Evolutionary conservation across 75 land plant genomes (phyloP).

Genomic region (Pseudotsuga menziesii): DNA sequence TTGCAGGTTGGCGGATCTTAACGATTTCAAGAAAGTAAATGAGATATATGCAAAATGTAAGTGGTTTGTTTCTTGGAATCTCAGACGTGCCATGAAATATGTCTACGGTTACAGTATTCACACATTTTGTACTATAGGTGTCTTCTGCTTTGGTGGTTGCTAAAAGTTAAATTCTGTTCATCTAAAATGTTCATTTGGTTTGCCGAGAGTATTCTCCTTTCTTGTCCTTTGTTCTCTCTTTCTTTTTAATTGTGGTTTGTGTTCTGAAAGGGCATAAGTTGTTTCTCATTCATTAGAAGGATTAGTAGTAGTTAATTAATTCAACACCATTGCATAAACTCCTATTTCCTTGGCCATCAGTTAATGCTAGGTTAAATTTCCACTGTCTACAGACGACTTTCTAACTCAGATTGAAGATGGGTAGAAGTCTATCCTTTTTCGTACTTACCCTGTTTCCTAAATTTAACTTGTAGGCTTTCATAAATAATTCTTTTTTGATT

Average conservation of each 20-base stretch:
- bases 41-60: conserved; percentile 94
- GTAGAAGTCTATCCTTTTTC: neutral
- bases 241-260: neutral
- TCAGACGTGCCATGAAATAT: conserved; percentile 3
- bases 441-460: neutral
- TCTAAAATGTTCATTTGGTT: neutral
- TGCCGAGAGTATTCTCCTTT: neutral
- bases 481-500: no score
- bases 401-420: neutral
- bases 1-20: conserved; percentile 92
- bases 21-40: conserved; percentile 92
- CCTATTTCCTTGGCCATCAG: neutral
- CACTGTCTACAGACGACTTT: neutral
- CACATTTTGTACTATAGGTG: neutral
- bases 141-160: neutral
- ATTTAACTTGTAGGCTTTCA: neutral
- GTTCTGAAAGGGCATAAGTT: neutral
- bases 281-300: neutral
- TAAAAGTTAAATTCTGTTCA: neutral
- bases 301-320: neutral
- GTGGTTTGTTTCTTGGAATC: conserved; percentile 24
- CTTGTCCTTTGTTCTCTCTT: neutral
- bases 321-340: neutral
- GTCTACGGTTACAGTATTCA: neutral
- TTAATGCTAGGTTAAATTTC: no score